Conservation (phyloP, 176 grass and related monocot species). For the Panicum miliaceum region DNA sequence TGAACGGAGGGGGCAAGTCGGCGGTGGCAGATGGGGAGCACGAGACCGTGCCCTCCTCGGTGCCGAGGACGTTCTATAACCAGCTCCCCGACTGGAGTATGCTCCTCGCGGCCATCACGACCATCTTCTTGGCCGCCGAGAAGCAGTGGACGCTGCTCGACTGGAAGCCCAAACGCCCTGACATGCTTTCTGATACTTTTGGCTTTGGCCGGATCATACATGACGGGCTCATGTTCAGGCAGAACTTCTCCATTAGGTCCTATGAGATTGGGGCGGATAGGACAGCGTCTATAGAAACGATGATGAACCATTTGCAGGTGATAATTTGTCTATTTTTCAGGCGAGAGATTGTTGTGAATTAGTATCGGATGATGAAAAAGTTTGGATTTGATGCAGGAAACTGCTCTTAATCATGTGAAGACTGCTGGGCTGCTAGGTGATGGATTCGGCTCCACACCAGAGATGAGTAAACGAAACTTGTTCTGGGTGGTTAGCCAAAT, state of each 20-base stretch:
- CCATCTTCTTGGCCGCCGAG: conserved; percentile 93
- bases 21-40: conserved; percentile 56
- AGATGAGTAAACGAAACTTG: conserved; percentile 95
- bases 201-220: conserved; percentile 75
- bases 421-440: conserved; percentile 78
- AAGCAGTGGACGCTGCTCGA: conserved; percentile 88
- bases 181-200: conserved; percentile 90
- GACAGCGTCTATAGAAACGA: conserved; percentile 86
- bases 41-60: conserved; percentile 36
- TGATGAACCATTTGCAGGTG: conserved; percentile 99
- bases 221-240: conserved; percentile 82
- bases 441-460: conserved; percentile 92
- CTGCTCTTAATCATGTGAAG: conserved; percentile 94
- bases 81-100: conserved; percentile 98
- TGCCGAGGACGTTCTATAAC: conserved; percentile 84
- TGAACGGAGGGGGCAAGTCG: conserved; percentile 55
- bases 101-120: conserved; percentile 83
- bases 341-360: conserved; percentile 1
- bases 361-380: neutral
- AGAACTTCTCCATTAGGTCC: conserved; percentile 91
- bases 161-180: conserved; percentile 90
- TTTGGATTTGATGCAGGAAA: conserved; percentile 54
- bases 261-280: conserved; percentile 93
- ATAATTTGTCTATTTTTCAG: conserved; percentile 5
- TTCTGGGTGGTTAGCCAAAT: conserved; percentile 99